Conservation (phyloP, 2,329 filamentous ascomycete species). For the Basipetospora chlamydospora region DNA sequence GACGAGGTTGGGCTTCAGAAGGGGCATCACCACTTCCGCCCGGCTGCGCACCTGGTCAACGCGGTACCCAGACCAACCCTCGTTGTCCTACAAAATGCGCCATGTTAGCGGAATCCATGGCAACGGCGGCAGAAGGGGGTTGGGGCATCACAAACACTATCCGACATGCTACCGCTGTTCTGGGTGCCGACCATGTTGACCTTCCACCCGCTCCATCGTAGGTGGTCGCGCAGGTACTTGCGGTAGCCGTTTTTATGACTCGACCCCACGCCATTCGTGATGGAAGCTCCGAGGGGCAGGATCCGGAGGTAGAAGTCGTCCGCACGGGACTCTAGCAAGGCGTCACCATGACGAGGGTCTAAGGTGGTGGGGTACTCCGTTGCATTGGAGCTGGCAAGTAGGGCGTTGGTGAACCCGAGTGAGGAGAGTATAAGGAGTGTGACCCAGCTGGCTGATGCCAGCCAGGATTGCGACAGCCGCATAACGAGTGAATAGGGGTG, state of each 20-base stretch:
- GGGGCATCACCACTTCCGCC: not conserved
- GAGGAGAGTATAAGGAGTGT: no score
- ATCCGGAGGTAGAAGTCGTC: constrained; percentile 12
- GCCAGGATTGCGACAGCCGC: no score
- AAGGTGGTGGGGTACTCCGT: no score
- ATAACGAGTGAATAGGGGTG: no score
- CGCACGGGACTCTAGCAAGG: no score
- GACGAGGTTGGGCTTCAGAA: constrained; percentile 10
- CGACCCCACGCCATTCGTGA: constrained; percentile 17
- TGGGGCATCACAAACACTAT: constrained; percentile 1
- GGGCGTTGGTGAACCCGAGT: no score
- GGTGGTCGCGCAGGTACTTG: constrained; percentile 14
- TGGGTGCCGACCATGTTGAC: constrained; percentile 27
- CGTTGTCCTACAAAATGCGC: constrained; percentile 9
- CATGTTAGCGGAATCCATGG: no score
- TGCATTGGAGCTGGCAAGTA: no score
- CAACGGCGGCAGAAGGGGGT: not conserved
- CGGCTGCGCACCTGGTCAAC: constrained; percentile 5
- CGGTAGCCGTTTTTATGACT: constrained; percentile 21
- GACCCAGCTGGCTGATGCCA: no score
- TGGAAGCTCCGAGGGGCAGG: constrained; percentile 20
- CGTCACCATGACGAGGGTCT: no score
- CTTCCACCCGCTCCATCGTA: constrained; percentile 14
- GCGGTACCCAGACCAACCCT: constrained; percentile 10
- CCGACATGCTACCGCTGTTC: constrained; percentile 21